Evolutionary conservation across 2,329 filamentous ascomycete genomes (phyloP), one percentile per base, ranked within the genome.

Genomic region (Thelonectria rubi): DNA sequence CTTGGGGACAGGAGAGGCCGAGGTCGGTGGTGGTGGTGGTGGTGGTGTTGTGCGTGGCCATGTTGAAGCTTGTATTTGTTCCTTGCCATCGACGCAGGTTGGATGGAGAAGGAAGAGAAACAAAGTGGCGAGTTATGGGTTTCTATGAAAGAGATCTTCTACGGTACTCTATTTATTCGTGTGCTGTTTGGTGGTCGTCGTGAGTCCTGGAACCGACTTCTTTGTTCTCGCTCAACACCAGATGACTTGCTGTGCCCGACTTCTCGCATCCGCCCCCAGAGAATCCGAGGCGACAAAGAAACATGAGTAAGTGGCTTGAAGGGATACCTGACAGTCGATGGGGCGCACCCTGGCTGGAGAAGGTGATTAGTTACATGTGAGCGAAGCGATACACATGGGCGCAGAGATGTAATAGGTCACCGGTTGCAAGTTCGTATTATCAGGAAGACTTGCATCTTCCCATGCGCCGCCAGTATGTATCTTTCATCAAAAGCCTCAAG

Each of bases 1-100:
- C 71, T 1, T 52, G 57, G 0, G 73, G 74, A 43, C 79, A 81
- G 5, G 58, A 60, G 0, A 78, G 62, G 14, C 71, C 76, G 1
- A 77, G 42, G 2, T 55, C 51, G 12, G 58, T 15, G 3, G 61
- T 55, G 8, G 66, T 51, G n/a, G n/a, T n/a, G n/a, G n/a, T n/a
- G n/a, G n/a, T n/a, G 10, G 50, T 43, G 10, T 37, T 48, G 12
- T 50, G 18, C 65, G 69, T 70, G n/a, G 10, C 24, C 40, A 42
- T 50, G 37, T 32, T 15, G 24, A 47, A 30, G 12, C 3, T 20
- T n/a, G n/a, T n/a, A 3, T 30, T 7, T n/a, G 8, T n/a, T 26
- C 21, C 6, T 37, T 14, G 12, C 15, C 7, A 37, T 37, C 11
- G 6, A 37, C 4, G 15, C 34, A 37, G 15, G 15, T 14, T 15